Evolutionary conservation across 352 stramenopile genomes (phyloP).

Genomic region (Phytophthora megakarya): DNA sequence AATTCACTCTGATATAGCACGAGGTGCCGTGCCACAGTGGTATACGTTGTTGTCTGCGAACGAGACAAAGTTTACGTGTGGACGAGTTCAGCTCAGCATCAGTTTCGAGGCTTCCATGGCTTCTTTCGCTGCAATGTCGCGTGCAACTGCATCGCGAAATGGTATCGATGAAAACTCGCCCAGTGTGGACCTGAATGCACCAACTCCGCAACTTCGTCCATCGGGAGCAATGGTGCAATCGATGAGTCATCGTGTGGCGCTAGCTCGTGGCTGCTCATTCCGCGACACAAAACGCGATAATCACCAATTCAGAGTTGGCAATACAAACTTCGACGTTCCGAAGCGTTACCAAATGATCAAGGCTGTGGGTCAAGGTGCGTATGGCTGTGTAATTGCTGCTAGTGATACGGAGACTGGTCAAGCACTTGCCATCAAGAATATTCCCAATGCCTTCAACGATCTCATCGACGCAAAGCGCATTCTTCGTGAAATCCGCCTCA

Average conservation of each 20-base stretch:
- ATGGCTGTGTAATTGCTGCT: conserved; percentile 91
- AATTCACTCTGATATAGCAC: conserved; percentile 83
- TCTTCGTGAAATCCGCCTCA: conserved; percentile 86
- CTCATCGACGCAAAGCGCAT: conserved; percentile 89
- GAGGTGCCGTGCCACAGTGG: conserved; percentile 83
- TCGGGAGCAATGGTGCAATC: conserved; percentile 46
- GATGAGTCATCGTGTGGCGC: conserved; percentile 58
- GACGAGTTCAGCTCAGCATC: conserved; percentile 85
- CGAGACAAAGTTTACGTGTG: conserved; percentile 86
- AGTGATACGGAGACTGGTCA: conserved; percentile 87
- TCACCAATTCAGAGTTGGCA: conserved; percentile 86
- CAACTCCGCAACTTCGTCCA: conserved; percentile 58
- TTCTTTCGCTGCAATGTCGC: conserved; percentile 44
- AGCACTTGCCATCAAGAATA: conserved; percentile 96
- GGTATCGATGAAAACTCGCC: conserved; percentile 45
- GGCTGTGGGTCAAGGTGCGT: conserved; percentile 89
- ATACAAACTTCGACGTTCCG: conserved; percentile 87
- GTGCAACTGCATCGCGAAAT: conserved; percentile 24
- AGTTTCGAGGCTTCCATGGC: conserved; percentile 70
- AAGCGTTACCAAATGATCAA: conserved; percentile 91
- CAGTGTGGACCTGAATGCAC: conserved; percentile 51
- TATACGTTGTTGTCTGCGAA: conserved; percentile 85
- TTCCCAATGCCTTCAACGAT: conserved; percentile 93
- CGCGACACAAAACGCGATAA: conserved; percentile 86
- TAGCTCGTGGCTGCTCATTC: conserved; percentile 83